These are phyloP conservation scores for Fusarium phyllophilum DNA, from an alignment of 2,329 filamentous ascomycete genomes.

Conservation along the genomic window DNA sequence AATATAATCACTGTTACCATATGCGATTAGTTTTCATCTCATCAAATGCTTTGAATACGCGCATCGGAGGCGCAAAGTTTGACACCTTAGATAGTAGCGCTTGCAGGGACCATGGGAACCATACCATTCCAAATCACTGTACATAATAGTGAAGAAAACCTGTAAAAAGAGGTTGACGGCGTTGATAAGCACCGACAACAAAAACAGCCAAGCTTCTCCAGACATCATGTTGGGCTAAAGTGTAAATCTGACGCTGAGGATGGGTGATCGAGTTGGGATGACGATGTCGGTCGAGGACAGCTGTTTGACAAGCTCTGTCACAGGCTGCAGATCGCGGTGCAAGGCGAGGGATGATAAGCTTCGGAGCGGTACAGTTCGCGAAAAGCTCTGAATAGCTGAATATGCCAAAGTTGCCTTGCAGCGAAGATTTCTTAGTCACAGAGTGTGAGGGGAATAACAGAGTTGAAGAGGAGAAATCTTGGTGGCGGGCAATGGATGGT, in stretches of 20 bases:
- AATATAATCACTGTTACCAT: conserved; percentile 86
- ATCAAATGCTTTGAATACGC: conserved; percentile 8
- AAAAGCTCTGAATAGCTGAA: background rate
- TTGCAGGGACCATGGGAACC: conserved; percentile 49
- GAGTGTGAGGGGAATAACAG: conserved; percentile 27
- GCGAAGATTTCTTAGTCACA: conserved; percentile 5
- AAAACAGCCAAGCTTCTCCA: conserved; percentile 97
- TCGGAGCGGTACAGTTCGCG: conserved; percentile 16
- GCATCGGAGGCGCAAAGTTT: conserved; percentile 31
- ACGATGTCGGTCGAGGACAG: conserved; percentile 37
- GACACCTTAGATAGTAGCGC: conserved; percentile 17
- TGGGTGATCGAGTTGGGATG: conserved; percentile 21
- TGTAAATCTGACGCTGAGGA: conserved; percentile 21
- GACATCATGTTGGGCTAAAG: conserved; percentile 71
- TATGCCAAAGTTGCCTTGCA: conserved; percentile 26
- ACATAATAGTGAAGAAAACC: conserved; percentile 99
- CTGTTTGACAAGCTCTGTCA: conserved; percentile 44
- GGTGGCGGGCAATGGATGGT: conserved; percentile 41
- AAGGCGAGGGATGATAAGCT: conserved; percentile 29
- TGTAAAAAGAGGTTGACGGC: conserved; percentile 99
- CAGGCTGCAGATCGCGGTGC: conserved; percentile 38
- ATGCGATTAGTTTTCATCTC: conserved; percentile 29
- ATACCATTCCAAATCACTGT: conserved; percentile 98
- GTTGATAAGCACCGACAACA: conserved; percentile 98
- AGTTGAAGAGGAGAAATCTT: conserved; percentile 40